Evolutionary conservation across 148 eudicot species (phyloP).

Genomic region (Nyssa sinensis): DNA sequence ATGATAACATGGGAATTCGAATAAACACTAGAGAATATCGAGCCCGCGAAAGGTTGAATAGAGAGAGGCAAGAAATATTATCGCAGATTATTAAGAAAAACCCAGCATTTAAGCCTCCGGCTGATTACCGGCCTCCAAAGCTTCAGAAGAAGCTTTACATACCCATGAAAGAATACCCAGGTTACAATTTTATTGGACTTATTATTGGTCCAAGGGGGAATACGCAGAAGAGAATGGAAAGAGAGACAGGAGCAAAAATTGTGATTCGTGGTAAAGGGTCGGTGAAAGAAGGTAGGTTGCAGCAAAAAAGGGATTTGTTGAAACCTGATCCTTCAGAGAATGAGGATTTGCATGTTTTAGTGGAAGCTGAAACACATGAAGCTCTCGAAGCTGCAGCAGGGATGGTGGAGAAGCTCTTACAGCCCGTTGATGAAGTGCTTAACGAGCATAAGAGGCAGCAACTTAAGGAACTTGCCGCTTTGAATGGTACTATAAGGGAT

Average conservation of each 20-base stretch:
- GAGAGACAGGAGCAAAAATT: slow-evolving; percentile 88
- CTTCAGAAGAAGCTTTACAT: slow-evolving; percentile 82
- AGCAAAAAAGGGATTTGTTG: slow-evolving; percentile 75
- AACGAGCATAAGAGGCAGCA: slow-evolving; percentile 94
- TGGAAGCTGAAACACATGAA: slow-evolving; percentile 85
- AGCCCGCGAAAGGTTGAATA: slow-evolving; percentile 63
- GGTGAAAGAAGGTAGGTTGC: slow-evolving; percentile 69
- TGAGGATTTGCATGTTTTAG: slow-evolving; percentile 94
- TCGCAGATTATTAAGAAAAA: slow-evolving; percentile 71
- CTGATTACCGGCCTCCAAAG: slow-evolving; percentile 85
- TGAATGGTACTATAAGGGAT: slow-evolving; percentile 89
- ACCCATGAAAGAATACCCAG: slow-evolving; percentile 85
- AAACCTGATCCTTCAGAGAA: slow-evolving; percentile 75
- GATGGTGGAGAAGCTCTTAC: slow-evolving; percentile 86
- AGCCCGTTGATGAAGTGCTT: slow-evolving; percentile 79
- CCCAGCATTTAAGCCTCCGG: slow-evolving; percentile 82
- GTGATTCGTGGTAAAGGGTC: slow-evolving; percentile 90
- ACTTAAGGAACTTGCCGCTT: slow-evolving; percentile 78
- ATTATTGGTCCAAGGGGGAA: slow-evolving; percentile 96
- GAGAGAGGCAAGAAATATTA: slow-evolving; percentile 75
- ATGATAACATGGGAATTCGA: slow-evolving; percentile 79
- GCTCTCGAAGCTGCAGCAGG: slow-evolving; percentile 86
- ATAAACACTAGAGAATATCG: slow-evolving; percentile 86
- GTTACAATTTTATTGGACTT: slow-evolving; percentile 83
- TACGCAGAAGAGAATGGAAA: slow-evolving; percentile 89